These are phyloP conservation scores for Aureobasidium sp. DNA, from an alignment of 2,329 filamentous ascomycete genomes.

Conservation along the genomic window DNA sequence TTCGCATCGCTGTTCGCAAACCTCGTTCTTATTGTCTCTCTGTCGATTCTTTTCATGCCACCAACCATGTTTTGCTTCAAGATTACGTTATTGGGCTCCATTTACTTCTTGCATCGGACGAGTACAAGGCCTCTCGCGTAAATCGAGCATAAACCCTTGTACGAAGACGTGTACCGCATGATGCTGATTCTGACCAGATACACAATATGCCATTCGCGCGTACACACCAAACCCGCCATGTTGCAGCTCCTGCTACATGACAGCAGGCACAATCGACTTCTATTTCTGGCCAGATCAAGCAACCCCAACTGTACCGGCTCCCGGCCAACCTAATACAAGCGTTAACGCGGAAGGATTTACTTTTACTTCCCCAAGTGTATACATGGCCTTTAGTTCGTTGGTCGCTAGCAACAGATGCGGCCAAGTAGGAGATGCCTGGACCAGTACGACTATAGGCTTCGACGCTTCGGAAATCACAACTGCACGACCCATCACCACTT, in stretches of 20 bases:
- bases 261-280: constrained; percentile 12
- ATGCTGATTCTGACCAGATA: constrained; percentile 10
- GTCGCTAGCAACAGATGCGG: constrained; percentile 11
- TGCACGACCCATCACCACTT: constrained; percentile 8
- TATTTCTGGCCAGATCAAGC: constrained; percentile 14
- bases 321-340: constrained; percentile 6
- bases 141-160: background rate
- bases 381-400: constrained; percentile 12
- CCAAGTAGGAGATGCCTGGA: constrained; percentile 11
- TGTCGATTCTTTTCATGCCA: too few relatives aligned
- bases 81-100: too few relatives aligned
- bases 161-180: background rate
- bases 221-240: constrained; percentile 14
- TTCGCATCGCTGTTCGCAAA: too few relatives aligned
- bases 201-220: constrained; percentile 12
- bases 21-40: too few relatives aligned
- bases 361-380: constrained; percentile 14
- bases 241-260: constrained; percentile 11
- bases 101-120: too few relatives aligned
- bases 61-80: too few relatives aligned
- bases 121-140: background rate
- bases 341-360: constrained; percentile 12
- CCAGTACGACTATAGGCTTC: constrained; percentile 11
- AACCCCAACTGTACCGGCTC: constrained; percentile 3
- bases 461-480: constrained; percentile 12